phyloP scores from a whole-genome alignment of 2,329 filamentous ascomycete genomes.

The Alternaria sp. region DNA sequence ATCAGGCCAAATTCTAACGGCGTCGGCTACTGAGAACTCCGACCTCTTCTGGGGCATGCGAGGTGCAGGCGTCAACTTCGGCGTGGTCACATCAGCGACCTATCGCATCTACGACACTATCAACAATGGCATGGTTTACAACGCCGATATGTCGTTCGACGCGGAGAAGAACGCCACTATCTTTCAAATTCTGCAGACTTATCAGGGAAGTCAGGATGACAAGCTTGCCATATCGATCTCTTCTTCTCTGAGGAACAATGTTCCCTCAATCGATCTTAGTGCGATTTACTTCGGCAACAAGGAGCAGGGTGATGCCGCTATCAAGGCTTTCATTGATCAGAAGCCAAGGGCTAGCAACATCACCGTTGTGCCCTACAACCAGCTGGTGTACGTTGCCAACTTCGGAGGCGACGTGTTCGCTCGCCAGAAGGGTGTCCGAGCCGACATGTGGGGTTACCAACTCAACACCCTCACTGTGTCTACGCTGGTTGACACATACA shows the following conservation, averaged over 20 bases:
- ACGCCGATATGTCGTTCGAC: constrained; percentile 6
- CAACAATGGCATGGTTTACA: constrained; percentile 17
- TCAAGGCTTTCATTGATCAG: constrained; percentile 1
- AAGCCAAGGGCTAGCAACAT: constrained; percentile 5
- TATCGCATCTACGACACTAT: constrained; percentile 30
- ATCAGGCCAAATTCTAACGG: constrained; percentile 39
- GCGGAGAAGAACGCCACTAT: constrained; percentile 4
- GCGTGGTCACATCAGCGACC: constrained; percentile 32
- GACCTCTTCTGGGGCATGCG: constrained; percentile 51
- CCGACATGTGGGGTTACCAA: constrained; percentile 8
- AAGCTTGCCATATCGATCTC: constrained; percentile 1
- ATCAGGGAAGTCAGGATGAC: not conserved
- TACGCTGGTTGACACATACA: constrained; percentile 2
- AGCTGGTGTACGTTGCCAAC: constrained; percentile 5
- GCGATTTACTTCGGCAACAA: constrained; percentile 10
- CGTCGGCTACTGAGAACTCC: constrained; percentile 35
- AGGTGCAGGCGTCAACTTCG: constrained; percentile 50
- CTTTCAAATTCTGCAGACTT: constrained; percentile 2
- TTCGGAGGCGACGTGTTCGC: constrained; percentile 5
- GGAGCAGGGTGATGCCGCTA: constrained; percentile 1
- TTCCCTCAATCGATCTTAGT: not conserved
- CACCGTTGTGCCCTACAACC: constrained; percentile 2
- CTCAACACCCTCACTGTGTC: constrained; percentile 5
- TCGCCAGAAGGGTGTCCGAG: not conserved
- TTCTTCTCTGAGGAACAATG: constrained; percentile 2